Percentiles rank a stretch among this genome's conserved stretches.
phyloP scores from a whole-genome alignment of 768 basidiomycete species.

The Clathrus columnatus region DNA sequence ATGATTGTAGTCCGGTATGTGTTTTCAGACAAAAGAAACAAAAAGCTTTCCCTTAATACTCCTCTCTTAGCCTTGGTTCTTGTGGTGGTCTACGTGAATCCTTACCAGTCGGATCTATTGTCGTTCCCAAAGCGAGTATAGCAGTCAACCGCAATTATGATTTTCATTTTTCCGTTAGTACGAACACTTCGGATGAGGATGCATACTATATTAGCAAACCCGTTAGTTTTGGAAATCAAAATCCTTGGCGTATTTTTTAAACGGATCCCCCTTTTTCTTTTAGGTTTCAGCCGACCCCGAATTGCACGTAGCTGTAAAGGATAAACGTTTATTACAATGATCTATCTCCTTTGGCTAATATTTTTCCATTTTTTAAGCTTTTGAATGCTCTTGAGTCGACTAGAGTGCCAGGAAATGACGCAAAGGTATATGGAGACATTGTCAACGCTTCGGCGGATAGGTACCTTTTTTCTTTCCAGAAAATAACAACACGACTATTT shows the following conservation, averaged over 20 bases:
- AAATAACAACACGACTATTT: conserved; percentile 5
- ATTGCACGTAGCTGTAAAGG: conserved; percentile 41
- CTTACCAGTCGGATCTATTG: conserved; percentile 66
- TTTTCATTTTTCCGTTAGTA: conserved; percentile 50
- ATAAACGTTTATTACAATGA: conserved; percentile 12
- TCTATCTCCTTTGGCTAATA: not conserved
- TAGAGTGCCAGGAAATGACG: conserved; percentile 32
- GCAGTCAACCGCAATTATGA: conserved; percentile 67
- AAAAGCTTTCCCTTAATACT: not conserved
- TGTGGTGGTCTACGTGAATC: conserved; percentile 59
- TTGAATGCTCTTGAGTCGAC: conserved; percentile 33
- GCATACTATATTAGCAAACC: conserved; percentile 65
- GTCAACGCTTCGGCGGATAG: conserved; percentile 81
- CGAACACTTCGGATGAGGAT: conserved; percentile 29
- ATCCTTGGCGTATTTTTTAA: not conserved
- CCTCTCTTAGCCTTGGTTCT: conserved; percentile 56
- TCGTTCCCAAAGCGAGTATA: conserved; percentile 61
- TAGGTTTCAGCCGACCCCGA: conserved; percentile 53
- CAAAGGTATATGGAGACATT: conserved; percentile 26
- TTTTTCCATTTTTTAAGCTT: conserved; percentile 6
- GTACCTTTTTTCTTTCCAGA: conserved; percentile 23
- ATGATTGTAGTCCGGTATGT: conserved; percentile 42
- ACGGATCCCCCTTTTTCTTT: conserved; percentile 13
- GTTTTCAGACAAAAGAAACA: not conserved
- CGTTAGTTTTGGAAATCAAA: conserved; percentile 39